Conservation (phyloP, 225 moss, liverwort and hornwort species). For the Straminergon stramineum region DNA sequence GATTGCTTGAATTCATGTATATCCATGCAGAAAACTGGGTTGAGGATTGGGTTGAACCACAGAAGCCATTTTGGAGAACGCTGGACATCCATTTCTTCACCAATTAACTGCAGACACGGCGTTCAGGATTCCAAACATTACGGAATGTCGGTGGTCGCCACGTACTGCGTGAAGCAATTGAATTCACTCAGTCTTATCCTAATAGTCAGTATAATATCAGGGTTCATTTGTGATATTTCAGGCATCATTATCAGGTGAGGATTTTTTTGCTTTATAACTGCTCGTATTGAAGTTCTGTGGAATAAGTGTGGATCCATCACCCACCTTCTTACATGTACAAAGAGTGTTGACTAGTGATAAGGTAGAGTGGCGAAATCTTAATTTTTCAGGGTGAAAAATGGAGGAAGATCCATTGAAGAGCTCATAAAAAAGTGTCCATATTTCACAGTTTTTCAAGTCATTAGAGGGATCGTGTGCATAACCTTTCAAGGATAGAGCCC, state of each 20-base stretch:
- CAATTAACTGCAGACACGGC: not conserved
- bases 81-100: not conserved
- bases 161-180: not conserved
- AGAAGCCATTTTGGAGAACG: not conserved
- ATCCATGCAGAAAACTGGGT: not conserved
- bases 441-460: not conserved
- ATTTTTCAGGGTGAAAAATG: not conserved
- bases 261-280: not conserved
- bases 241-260: not conserved
- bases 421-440: no score
- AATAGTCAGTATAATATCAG: no score
- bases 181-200: not conserved
- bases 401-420: not conserved
- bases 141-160: not conserved
- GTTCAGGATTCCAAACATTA: not conserved
- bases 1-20: not conserved
- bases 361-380: not conserved
- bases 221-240: not conserved
- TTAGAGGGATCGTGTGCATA: not conserved
- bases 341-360: not conserved
- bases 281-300: not conserved
- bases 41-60: not conserved
- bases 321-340: not conserved
- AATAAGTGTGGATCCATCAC: not conserved
- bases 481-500: not conserved